These are phyloP conservation scores for Bullera alba DNA, from an alignment of 768 basidiomycete genomes.

Conservation along the genomic window DNA sequence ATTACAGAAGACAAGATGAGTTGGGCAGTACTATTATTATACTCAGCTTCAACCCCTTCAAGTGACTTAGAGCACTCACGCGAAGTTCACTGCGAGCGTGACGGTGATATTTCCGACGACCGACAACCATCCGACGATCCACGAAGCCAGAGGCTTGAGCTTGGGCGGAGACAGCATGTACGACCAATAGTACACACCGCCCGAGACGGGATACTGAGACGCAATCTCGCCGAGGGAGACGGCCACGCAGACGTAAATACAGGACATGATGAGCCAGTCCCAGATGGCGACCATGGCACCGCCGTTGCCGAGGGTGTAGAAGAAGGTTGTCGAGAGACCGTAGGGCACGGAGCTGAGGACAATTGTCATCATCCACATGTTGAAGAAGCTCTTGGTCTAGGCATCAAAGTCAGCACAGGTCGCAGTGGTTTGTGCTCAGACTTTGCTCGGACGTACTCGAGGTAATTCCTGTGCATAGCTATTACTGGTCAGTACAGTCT, in stretches of 20 bases:
- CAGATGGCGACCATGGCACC: slow-evolving; percentile 22
- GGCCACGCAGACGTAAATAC: slow-evolving; percentile 23
- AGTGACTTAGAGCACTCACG: slow-evolving; percentile 45
- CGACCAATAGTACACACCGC: slow-evolving; percentile 52
- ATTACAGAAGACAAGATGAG: slow-evolving; percentile 19
- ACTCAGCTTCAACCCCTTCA: neutral
- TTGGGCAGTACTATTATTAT: slow-evolving; percentile 10
- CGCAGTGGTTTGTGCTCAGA: neutral
- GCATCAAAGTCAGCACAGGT: neutral
- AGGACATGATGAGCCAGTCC: slow-evolving; percentile 29
- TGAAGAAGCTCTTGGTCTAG: slow-evolving; percentile 24
- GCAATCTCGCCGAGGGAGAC: slow-evolving; percentile 29
- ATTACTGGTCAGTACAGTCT: neutral
- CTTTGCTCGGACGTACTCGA: neutral
- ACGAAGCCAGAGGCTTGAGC: slow-evolving; percentile 53
- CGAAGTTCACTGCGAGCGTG: slow-evolving; percentile 60
- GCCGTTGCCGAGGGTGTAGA: slow-evolving; percentile 21
- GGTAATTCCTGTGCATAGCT: slow-evolving; percentile 13
- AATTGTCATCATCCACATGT: slow-evolving; percentile 23
- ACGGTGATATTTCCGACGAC: slow-evolving; percentile 62
- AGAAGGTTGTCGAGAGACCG: slow-evolving; percentile 24
- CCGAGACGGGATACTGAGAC: slow-evolving; percentile 22
- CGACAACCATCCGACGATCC: slow-evolving; percentile 63
- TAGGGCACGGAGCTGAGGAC: slow-evolving; percentile 23
- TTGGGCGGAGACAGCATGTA: slow-evolving; percentile 55